Evolutionary conservation across 2,329 filamentous ascomycete species (phyloP), one percentile per base, ranked within the genome.

Genomic region (Verticillium alfalfae): DNA sequence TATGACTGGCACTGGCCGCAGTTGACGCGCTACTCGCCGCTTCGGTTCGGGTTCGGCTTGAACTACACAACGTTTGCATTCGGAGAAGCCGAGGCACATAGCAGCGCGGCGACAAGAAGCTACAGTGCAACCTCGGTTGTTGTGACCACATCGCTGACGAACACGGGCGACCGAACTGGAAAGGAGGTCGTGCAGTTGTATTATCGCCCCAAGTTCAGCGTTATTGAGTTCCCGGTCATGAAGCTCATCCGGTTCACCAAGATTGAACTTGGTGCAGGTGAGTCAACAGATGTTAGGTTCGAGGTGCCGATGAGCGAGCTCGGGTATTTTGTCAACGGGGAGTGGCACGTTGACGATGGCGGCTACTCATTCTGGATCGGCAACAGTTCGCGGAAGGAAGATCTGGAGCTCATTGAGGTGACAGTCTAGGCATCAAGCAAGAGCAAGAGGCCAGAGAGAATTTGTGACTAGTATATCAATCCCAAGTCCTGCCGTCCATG

Each of bases 11-110:
- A 70, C 34, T 70, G 66, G 61, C 71, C 72, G 8, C 63, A 69
- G 12, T 39, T 72, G 34, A 66, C 67, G 69, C 74, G 82, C 37
- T 80, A 79, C 70, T 68, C 77, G 0, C 73, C 79, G 9, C 81
- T 84, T n/a, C 70, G 72, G 56, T 90, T 90, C 67, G 88, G 87
- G 2, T 88, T 81, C 65, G 88, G 88, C 1, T 78, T 91, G 34
- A 87, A 84, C 54, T 91, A 89, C 73, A 88, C 88, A 9, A 79
- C 78, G 0, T 90, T 89, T 72, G 54, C 26, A 2, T 34, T 56
- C 12, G 54, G 26, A 2, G 54, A 34, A 2, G 31, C 54, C 2
- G 16, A 36, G 13, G 34, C 34, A 3, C 31, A 36, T 18, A 56
- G 26, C 34, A 73, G 79, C 34, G 77, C 89, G 56, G 82, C 82